These are phyloP conservation scores for Kwoniella sp. DNA, from an alignment of 768 basidiomycete species.

Conservation along the genomic window DNA sequence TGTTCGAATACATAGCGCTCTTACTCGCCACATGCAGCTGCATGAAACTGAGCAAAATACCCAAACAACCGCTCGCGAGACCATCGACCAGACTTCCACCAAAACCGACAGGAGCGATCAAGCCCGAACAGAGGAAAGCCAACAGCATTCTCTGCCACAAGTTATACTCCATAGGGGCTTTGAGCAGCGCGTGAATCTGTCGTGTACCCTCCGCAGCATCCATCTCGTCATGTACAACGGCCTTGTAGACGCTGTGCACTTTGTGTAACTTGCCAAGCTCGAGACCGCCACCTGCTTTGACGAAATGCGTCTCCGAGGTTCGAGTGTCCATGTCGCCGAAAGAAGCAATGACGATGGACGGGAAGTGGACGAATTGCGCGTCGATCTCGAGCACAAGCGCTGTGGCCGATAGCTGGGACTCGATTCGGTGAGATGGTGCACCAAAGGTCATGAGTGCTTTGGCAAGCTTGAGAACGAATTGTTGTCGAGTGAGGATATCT, in stretches of 20 bases:
- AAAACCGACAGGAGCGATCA: slow-evolving; percentile 84
- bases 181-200: slow-evolving; percentile 65
- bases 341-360: slow-evolving; percentile 49
- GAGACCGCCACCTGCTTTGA: slow-evolving; percentile 42
- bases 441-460: slow-evolving; percentile 74
- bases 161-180: slow-evolving; percentile 68
- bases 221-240: slow-evolving; percentile 52
- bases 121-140: slow-evolving; percentile 69
- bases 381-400: slow-evolving; percentile 50
- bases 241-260: slow-evolving; percentile 47
- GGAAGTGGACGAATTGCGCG: slow-evolving; percentile 54
- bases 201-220: slow-evolving; percentile 46
- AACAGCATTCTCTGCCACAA: slow-evolving; percentile 67
- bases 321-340: slow-evolving; percentile 51
- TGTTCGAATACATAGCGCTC: slow-evolving; percentile 81
- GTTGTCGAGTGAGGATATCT: slow-evolving; percentile 72
- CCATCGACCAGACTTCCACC: slow-evolving; percentile 68
- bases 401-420: slow-evolving; percentile 50
- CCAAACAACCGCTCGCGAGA: slow-evolving; percentile 54
- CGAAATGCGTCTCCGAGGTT: slow-evolving; percentile 53
- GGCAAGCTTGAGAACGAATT: slow-evolving; percentile 82
- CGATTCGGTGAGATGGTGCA: slow-evolving; percentile 44
- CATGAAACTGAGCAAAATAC: slow-evolving; percentile 68
- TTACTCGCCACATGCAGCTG: slow-evolving; percentile 74
- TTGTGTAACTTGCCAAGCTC: slow-evolving; percentile 51